Evolutionary conservation across 2,329 filamentous ascomycete genomes (phyloP), one percentile per base, ranked within the genome.

Genomic region (Lasiodiplodia hormozganensis): DNA sequence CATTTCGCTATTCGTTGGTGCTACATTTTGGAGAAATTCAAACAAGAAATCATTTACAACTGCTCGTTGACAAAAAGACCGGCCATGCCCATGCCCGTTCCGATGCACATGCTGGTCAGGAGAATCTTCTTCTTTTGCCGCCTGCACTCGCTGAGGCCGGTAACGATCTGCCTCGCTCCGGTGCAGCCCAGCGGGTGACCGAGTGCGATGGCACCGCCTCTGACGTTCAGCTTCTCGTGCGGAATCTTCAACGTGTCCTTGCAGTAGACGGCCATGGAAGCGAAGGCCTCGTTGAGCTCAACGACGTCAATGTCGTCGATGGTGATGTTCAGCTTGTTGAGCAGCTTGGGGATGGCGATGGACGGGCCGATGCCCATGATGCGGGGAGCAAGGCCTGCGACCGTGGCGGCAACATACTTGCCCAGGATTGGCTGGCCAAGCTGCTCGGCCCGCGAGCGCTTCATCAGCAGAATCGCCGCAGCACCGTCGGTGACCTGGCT

Each of bases 221-320:
- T 86, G 31, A 90, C 87, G 83, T 96, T 96, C 86, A 96, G 87
- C 88, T 94, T 95, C 75, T 86, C 80, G 80, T 86, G 87, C 77
- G 92, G 89, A 62, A 95, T 83, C 72, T 88, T 88, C 62, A 96
- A 85, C 72, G 78, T 82, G 69, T 85, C 79, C 4, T 92, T 83
- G 82, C 94, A 97, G 87, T 97, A 98, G 36, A 97, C 94, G 1
- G 93, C 94, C 96, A 98, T 98, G 65, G 92, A 96, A 25, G 94
- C 95, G 76, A 99, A 99, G 1, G 96, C 96, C 86, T 99, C 96
- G 84, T 99, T 99, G 77, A 99, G 83, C 86, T 98, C 96, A 74
- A 95, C 86, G 43, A 98, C 87, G 77, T 99, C 96, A 70, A 96
- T 88, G 74, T 98, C 96, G 69, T 90, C 87, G 66, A 97, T 84